A percentile compares a stretch with the other conserved stretches of the same genome.
phyloP scores from a whole-genome alignment of 768 basidiomycete genomes.

The Amanita subjunquillea region DNA sequence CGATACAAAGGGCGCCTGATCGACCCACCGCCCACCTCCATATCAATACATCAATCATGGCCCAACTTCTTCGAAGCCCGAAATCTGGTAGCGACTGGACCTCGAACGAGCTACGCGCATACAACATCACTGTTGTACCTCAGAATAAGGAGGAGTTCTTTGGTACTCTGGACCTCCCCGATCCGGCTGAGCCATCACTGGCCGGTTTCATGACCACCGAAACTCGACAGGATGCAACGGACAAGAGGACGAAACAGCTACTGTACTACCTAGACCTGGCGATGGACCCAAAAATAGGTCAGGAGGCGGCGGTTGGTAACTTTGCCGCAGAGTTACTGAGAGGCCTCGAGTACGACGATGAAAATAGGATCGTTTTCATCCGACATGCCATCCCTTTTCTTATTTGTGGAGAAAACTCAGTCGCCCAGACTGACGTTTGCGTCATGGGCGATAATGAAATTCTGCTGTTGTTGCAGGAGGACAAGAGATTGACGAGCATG shows the following conservation, averaged over 20 bases:
- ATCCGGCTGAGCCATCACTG: conserved; percentile 9
- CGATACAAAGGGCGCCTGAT: no score
- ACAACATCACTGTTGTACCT: conserved; percentile 10
- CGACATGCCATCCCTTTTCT: conserved; percentile 11
- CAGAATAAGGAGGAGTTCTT: conserved; percentile 14
- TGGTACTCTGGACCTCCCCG: conserved; percentile 9
- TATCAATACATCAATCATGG: neutral
- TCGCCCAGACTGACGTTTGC: conserved; percentile 15
- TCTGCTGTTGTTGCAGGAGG: conserved; percentile 14
- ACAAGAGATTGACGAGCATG: conserved; percentile 10
- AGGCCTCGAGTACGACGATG: conserved; percentile 11
- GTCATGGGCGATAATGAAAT: conserved; percentile 14
- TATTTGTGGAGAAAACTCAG: conserved; percentile 12
- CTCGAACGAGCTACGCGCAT: conserved; percentile 12
- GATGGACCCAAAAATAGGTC: conserved; percentile 12
- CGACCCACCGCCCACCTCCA: no score
- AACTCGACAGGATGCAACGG: conserved; percentile 12
- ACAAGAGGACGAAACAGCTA: conserved; percentile 11
- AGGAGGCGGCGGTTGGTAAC: conserved; percentile 16
- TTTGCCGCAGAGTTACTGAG: conserved; percentile 13
- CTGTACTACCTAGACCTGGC: conserved; percentile 14
- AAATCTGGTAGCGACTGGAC: conserved; percentile 19
- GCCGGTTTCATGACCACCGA: conserved; percentile 11
- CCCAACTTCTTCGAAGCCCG: conserved; percentile 9
- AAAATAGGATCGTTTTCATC: conserved; percentile 12